Conservation (phyloP, 139 green algal genomes). For the Axilococcus clingmanii region DNA sequence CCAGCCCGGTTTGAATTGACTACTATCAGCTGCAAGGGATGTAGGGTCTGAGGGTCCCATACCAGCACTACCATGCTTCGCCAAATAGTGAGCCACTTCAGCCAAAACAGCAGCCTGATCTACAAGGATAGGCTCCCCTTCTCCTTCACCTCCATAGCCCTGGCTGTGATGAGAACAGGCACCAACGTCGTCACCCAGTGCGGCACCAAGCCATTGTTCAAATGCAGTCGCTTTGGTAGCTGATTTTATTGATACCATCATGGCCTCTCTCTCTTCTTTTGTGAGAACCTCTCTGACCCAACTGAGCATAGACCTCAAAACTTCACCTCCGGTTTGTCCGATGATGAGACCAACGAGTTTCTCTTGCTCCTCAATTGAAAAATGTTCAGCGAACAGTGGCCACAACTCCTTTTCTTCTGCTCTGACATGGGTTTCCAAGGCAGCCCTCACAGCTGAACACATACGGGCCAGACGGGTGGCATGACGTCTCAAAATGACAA, state of each 20-base stretch:
- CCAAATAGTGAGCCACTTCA: slow-evolving; percentile 64
- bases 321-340: slow-evolving; percentile 85
- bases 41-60: slow-evolving; percentile 9
- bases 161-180: neutral
- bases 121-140: neutral
- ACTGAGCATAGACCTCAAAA: slow-evolving; percentile 86
- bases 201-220: slow-evolving; percentile 79
- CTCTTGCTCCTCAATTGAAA: slow-evolving; percentile 86
- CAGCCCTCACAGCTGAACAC: slow-evolving; percentile 69
- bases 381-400: slow-evolving; percentile 89
- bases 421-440: slow-evolving; percentile 70
- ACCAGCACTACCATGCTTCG: neutral
- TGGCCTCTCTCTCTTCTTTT: slow-evolving; percentile 58
- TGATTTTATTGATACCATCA: slow-evolving; percentile 68
- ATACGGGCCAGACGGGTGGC: slow-evolving; percentile 51
- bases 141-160: neutral
- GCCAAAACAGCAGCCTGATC: slow-evolving; percentile 27
- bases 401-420: slow-evolving; percentile 94
- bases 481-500: slow-evolving; percentile 19
- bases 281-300: slow-evolving; percentile 80
- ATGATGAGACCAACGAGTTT: slow-evolving; percentile 86
- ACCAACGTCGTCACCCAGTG: slow-evolving; percentile 10
- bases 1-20: slow-evolving; percentile 77
- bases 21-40: slow-evolving; percentile 15
- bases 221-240: slow-evolving; percentile 91